These are phyloP conservation scores for Geopyxis carbonaria DNA, from an alignment of 495 filamentous ascomycete species.

Conservation along the genomic window DNA sequence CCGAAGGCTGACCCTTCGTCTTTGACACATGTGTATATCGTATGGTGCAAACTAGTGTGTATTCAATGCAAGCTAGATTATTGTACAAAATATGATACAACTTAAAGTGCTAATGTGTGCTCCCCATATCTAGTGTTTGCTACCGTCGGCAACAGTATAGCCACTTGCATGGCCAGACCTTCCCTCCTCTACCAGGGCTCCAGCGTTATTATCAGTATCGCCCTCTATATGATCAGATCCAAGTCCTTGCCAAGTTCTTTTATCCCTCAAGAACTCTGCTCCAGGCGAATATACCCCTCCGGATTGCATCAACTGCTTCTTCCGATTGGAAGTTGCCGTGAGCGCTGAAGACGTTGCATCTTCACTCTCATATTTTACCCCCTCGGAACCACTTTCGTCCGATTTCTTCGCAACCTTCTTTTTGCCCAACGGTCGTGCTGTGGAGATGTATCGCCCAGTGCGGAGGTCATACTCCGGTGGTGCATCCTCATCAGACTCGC, in stretches of 20 bases:
- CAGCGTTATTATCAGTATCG: no score
- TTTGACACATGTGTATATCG: no score
- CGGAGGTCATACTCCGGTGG: constrained; percentile 87
- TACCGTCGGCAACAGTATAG: constrained; percentile 72
- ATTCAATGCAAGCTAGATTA: no score
- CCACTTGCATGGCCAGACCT: constrained; percentile 79
- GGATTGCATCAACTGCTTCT: constrained; percentile 41
- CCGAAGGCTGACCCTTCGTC: no score
- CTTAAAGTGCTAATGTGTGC: no score
- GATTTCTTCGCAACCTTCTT: no score
- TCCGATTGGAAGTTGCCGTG: constrained; percentile 13
- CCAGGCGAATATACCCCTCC: constrained; percentile 76
- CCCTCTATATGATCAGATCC: constrained; percentile 66
- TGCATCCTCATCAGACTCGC: constrained; percentile 31
- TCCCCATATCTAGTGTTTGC: no score
- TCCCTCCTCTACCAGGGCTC: constrained; percentile 56
- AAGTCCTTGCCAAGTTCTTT: constrained; percentile 79
- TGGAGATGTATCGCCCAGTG: constrained; percentile 69
- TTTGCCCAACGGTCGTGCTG: constrained; percentile 60
- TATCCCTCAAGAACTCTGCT: constrained; percentile 66
- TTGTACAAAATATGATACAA: no score
- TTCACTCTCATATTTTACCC: constrained; percentile 25
- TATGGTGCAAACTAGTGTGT: no score
- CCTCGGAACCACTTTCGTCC: no score
- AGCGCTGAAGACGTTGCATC: constrained; percentile 21